Conservation (phyloP, 352 stramenopile species). For the Globisporangium radiosum region DNA sequence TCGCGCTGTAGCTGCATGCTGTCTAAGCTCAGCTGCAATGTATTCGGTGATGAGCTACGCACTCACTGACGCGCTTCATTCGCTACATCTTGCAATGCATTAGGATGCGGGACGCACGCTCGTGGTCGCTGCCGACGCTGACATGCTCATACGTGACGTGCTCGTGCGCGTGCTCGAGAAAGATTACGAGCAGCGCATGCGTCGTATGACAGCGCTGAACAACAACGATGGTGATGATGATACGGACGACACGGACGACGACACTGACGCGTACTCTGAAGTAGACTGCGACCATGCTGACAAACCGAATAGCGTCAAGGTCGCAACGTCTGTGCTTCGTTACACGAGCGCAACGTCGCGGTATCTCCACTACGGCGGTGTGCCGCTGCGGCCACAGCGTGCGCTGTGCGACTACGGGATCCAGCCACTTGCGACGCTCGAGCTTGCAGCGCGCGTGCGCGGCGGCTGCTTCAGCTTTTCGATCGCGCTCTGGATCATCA, state of each 20-base stretch:
- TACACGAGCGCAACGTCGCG: not conserved
- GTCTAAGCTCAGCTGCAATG: no score
- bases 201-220: not conserved
- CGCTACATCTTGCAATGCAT: not conserved
- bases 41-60: no score
- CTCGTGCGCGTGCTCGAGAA: conserved; percentile 26
- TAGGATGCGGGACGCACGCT: conserved; percentile 38
- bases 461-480: conserved; percentile 70
- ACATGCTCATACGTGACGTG: conserved; percentile 32
- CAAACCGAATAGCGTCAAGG: not conserved
- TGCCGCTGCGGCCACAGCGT: conserved; percentile 40
- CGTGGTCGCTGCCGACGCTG: conserved; percentile 23
- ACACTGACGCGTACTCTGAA: not conserved
- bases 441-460: conserved; percentile 30
- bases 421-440: conserved; percentile 58
- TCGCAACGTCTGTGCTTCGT: no score
- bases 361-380: conserved; percentile 58
- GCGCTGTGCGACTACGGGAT: conserved; percentile 59
- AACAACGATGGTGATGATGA: conserved; percentile 2
- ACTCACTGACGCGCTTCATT: no score
- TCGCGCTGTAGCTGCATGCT: no score
- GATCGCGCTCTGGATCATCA: conserved; percentile 71
- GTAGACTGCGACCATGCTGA: no score
- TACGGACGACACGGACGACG: not conserved
- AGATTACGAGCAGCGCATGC: conserved; percentile 1